Base-by-base conservation (phyloP, 805 yeast genomes). In the Saccharomyces kudriavzevii region DNA sequence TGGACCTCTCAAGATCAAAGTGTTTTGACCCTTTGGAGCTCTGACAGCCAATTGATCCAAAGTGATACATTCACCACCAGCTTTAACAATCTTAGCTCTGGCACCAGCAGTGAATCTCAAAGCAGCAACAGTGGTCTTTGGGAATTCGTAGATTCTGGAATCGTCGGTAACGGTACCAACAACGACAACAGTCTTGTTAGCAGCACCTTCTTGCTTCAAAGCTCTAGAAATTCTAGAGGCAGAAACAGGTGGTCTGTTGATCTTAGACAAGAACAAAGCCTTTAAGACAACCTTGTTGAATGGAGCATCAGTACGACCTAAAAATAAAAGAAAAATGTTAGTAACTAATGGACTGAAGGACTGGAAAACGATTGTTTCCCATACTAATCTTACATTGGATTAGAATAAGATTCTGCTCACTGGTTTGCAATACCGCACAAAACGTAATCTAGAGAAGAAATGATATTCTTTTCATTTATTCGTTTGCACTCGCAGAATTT, bases 21-120 rank as follows among this genome's bases (percentile, higher is more conserved):
- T 94, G 96, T 94, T 94, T 79, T 89, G 86, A 80, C 99, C 99
- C 78, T 91, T 90, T 79, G 99, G 99, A 77, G 98, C 92, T 80
- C 96, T 91, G 73, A 87, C 84, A 73, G 99, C 99, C 72, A 94
- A 89, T 83, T 94, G 97, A 79, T 94, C 99, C 71, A 94, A 85
- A 75, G 99, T 94, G 86, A 94, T 87, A 74, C 89, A 89, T 84
- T 94, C 99, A 85, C 99, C 99, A 81, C 99, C 99, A 74, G 92
- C 92, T 85, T 92, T 92, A 72, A 83, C 70, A 76, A 94, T 94
- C 78, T 88, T 89, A 74, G 97, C 97, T 79, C 87, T 89, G 77
- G 99, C 99, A 80, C 94, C 88, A 73, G 94, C 95, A 70, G 99
- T 94, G 90, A 94, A 91, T 81, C 96, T 90, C 78, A 94, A 87